Evolutionary conservation across 2,329 filamentous ascomycete genomes (phyloP).

Genomic region (Teratosphaeria pseudoeucalypti): DNA sequence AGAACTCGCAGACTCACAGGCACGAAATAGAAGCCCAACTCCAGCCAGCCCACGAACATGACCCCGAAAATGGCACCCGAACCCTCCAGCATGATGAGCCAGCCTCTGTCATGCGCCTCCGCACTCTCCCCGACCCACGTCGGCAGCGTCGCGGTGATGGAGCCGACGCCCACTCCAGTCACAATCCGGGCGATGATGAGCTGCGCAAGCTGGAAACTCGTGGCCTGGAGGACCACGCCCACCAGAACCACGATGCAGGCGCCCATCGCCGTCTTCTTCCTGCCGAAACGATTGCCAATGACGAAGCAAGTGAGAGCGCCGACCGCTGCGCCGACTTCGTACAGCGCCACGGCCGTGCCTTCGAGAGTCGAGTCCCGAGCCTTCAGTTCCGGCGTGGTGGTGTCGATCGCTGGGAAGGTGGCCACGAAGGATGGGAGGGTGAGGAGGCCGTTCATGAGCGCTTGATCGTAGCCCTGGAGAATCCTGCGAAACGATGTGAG

Average conservation of each 20-base stretch:
- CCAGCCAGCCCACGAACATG: conserved; percentile 39
- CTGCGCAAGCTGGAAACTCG: conserved; percentile 25
- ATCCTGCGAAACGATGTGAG: neutral
- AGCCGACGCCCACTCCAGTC: conserved; percentile 38
- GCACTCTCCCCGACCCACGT: conserved; percentile 36
- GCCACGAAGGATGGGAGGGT: conserved; percentile 30
- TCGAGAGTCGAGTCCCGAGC: conserved; percentile 14
- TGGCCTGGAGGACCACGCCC: conserved; percentile 31
- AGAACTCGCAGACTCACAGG: conserved; percentile 8
- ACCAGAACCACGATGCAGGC: conserved; percentile 40
- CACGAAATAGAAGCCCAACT: conserved; percentile 9
- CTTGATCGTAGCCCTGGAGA: conserved; percentile 15
- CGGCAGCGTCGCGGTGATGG: conserved; percentile 24
- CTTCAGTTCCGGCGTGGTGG: conserved; percentile 7
- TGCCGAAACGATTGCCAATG: conserved; percentile 38
- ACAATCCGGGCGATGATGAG: conserved; percentile 42
- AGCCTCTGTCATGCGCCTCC: conserved; percentile 23
- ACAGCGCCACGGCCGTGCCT: conserved; percentile 28
- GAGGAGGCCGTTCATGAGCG: conserved; percentile 34
- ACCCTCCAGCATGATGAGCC: conserved; percentile 8
- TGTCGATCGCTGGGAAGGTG: conserved; percentile 31
- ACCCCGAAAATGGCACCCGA: conserved; percentile 2
- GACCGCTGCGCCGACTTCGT: conserved; percentile 26
- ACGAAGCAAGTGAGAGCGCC: conserved; percentile 43
- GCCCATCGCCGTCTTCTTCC: conserved; percentile 38